Base-by-base conservation (phyloP, 345 rosid genomes). In the Raphanus sativus region DNA sequence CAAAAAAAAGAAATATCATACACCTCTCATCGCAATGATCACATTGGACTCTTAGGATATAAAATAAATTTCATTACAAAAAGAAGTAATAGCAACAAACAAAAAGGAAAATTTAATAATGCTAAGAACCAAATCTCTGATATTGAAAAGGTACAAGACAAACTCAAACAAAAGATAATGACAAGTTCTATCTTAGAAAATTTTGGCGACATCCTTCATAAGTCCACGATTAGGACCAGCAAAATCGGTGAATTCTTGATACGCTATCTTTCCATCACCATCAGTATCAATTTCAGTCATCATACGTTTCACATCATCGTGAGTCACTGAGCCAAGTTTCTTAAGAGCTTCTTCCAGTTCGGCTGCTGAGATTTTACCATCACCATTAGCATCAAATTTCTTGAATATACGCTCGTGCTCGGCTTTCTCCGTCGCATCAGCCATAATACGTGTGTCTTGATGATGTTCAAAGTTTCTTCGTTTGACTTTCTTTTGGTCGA, bases 221-320 rank as follows among this genome's bases (percentile, higher is more conserved):
- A 92, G 79, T 38, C 93, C 95, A 12, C 83, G 84, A 82, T 94
- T 91, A 21, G 89, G 90, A 4, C 17, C 12, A 8, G 98, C 98
- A 52, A 91, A 94, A 10, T 75, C 83, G 0, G 82, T 82, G 86
- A 85, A 94, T 74, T 91, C 97, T 42, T 87, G 40, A 63, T 75
- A 86, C 0, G 98, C 90, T 38, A 91, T 94, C 85, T 29, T 84
- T 13, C 95, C 95, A 62, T 89, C 97, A 2, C 98, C 98, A 32
- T 94, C 90, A 0, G 94, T 90, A 73, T 94, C 98, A 26, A 94
- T 90, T 81, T 91, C 97, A 0, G 83, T 85, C 97, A 94, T 94
- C 98, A 91, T 94, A 8, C 88, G 81, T 10, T 72, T 83, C 26
- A 89, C 28, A 52, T 94, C 98, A 0, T 89, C 96, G 0, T 21